Evolutionary conservation across 495 filamentous ascomycete genomes (phyloP).

Genomic region (Aspergillus ellipticus): DNA sequence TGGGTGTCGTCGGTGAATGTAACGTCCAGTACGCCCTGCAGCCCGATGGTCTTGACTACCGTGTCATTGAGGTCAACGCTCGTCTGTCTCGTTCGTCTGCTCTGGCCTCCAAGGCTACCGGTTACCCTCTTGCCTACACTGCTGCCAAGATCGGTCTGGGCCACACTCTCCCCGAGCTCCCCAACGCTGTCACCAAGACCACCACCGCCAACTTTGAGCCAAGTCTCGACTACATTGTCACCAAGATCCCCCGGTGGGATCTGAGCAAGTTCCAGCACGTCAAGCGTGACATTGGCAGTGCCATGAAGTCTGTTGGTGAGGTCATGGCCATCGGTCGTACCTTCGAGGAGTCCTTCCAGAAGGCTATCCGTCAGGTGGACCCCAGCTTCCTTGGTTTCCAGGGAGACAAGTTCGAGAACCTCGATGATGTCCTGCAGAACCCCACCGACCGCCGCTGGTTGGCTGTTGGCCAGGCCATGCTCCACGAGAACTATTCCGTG

Average conservation of each 20-base stretch:
- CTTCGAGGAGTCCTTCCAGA: slow-evolving; percentile 99
- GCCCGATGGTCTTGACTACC: slow-evolving; percentile 90
- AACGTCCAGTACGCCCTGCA: slow-evolving; percentile 98
- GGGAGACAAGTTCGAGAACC: slow-evolving; percentile 87
- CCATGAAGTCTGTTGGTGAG: slow-evolving; percentile 98
- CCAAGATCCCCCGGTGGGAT: slow-evolving; percentile 98
- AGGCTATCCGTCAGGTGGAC: slow-evolving; percentile 95
- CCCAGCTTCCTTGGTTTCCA: slow-evolving; percentile 90
- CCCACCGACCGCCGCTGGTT: slow-evolving; percentile 95
- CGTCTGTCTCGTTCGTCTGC: slow-evolving; percentile 93
- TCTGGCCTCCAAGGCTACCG: slow-evolving; percentile 93
- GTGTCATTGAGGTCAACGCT: slow-evolving; percentile 97
- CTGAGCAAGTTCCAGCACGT: slow-evolving; percentile 98
- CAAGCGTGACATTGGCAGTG: slow-evolving; percentile 91
- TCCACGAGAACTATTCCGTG: slow-evolving; percentile 91
- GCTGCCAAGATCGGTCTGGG: slow-evolving; percentile 96
- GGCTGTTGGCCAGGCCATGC: slow-evolving; percentile 95
- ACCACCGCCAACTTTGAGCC: slow-evolving; percentile 99
- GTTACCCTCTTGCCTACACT: slow-evolving; percentile 93
- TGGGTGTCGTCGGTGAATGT: slow-evolving; percentile 95
- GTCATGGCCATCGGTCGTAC: slow-evolving; percentile 99
- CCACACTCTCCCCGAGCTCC: slow-evolving; percentile 89
- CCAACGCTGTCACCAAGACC: slow-evolving; percentile 96
- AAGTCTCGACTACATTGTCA: slow-evolving; percentile 94
- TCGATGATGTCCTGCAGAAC: slow-evolving; percentile 86